These are phyloP conservation scores for Malassezia yamatoensis DNA, from an alignment of 1,284 basidiomycete genomes.

Conservation along the genomic window DNA sequence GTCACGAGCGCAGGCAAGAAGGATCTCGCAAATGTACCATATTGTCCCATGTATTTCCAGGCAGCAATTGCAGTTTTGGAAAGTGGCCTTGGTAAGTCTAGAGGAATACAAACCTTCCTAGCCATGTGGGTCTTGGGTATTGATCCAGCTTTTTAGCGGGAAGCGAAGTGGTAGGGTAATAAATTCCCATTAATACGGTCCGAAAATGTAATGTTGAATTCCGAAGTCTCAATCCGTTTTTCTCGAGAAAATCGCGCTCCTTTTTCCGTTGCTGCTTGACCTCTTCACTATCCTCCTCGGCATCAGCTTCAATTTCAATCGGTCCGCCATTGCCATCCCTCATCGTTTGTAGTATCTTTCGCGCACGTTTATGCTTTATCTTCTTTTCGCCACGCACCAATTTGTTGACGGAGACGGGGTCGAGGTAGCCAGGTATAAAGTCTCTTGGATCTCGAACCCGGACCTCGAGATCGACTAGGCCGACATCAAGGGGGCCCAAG, in stretches of 20 bases:
- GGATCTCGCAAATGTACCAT: constrained; percentile 24
- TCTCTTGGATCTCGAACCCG: constrained; percentile 28
- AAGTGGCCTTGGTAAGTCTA: constrained; percentile 15
- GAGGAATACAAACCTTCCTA: constrained; percentile 19
- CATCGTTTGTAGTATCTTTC: constrained; percentile 14
- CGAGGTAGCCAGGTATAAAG: constrained; percentile 20
- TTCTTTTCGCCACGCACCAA: constrained; percentile 17
- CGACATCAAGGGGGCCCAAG: constrained; percentile 28
- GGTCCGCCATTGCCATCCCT: background rate
- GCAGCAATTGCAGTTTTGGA: constrained; percentile 21
- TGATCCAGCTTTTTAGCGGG: constrained; percentile 12
- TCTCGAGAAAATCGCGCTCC: background rate
- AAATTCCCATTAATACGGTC: constrained; percentile 37
- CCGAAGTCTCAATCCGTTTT: constrained; percentile 16
- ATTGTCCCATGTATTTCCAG: constrained; percentile 31
- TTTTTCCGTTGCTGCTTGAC: background rate
- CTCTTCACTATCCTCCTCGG: background rate
- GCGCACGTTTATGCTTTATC: constrained; percentile 17
- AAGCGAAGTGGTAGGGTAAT: constrained; percentile 24
- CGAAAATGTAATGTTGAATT: constrained; percentile 29
- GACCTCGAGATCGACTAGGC: constrained; percentile 35
- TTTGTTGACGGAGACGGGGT: constrained; percentile 11
- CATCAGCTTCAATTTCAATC: background rate
- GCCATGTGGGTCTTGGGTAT: constrained; percentile 25
- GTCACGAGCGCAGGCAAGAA: constrained; percentile 26